Evolutionary conservation across 2,329 filamentous ascomycete genomes (phyloP), one percentile per base, ranked within the genome.

Genomic region (Aspergillus pseudoviridinutans): DNA sequence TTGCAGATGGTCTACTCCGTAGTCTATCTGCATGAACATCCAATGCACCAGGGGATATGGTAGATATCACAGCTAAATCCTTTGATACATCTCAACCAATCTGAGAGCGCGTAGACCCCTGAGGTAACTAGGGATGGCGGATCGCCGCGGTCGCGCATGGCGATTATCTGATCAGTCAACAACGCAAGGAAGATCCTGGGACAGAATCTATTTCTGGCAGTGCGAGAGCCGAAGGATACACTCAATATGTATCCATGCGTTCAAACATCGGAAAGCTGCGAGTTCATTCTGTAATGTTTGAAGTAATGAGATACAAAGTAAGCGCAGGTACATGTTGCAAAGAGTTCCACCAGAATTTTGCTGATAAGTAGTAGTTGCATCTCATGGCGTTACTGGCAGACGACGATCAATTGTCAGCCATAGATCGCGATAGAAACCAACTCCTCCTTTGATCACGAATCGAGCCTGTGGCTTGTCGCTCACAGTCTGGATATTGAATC

Each of bases 371-470:
- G 32, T 38, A 17, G 32, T 17, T 1, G 4, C 41, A 22, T 12
- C 6, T 44, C 8, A 44, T 24, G 12, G 12, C 14, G 7, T 24
- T 17, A 8, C 22, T 27, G 10, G 20, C 10, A 47, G 20, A 3
- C 24, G 44, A 14, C 22, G 44, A 8, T 67, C 63, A 44, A 72
- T 66, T 4, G 63, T 71, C 54, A 72, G 44, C 70, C 68, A 72
- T 44, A 71, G 57, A 56, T 73, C 67, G 7, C 62, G 62, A 68
- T 70, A 73, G 54, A 64, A 72, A 1, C 71, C 68, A 50, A 73
- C 57, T n/a, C 71, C 71, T 47, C 71, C 71, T 59, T 72, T 70
- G 38, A 72, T 62, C 25, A 67, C 59, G 29, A 72, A 72, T 47
- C 62, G 55, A 4, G 70, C 61, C 20, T 63, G 54, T 1, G 70